These are phyloP conservation scores for Xylariaceae sp. DNA, from an alignment of 2,329 filamentous ascomycete species.

Conservation along the genomic window DNA sequence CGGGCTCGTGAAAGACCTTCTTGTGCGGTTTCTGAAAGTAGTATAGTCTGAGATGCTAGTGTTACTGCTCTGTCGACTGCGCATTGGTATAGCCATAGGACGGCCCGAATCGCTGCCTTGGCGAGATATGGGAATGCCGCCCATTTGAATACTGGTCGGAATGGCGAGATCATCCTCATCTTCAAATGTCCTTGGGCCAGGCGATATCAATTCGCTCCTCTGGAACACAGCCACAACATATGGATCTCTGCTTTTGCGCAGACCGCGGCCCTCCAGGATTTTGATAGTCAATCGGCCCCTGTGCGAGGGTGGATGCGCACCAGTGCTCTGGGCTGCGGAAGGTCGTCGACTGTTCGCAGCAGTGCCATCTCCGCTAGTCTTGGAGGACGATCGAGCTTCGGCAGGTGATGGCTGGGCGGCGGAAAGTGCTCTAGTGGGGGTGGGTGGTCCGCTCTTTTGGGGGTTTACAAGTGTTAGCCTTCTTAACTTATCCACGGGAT, in stretches of 20 bases:
- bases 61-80: constrained; percentile 93
- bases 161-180: constrained; percentile 57
- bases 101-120: constrained; percentile 79
- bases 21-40: constrained; percentile 56
- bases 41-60: constrained; percentile 73
- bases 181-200: constrained; percentile 65
- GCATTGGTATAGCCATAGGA: constrained; percentile 94
- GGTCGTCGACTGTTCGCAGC: constrained; percentile 52
- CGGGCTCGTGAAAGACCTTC: constrained; percentile 70
- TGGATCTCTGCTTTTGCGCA: constrained; percentile 80
- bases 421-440: constrained; percentile 85
- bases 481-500: constrained; percentile 67
- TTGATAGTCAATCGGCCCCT: constrained; percentile 89
- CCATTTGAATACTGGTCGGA: constrained; percentile 43
- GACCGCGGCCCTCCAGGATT: constrained; percentile 78
- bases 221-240: constrained; percentile 98
- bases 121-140: constrained; percentile 61
- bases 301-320: constrained; percentile 65
- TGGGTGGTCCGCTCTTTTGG: constrained; percentile 88
- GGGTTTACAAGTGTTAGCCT: constrained; percentile 83
- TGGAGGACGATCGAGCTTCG: constrained; percentile 32
- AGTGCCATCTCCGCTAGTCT: constrained; percentile 37
- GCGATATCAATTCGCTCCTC: constrained; percentile 92
- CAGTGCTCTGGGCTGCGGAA: constrained; percentile 40
- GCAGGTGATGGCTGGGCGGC: constrained; percentile 52